These are phyloP conservation scores for Basipetospora sp. DNA, from an alignment of 2,329 filamentous ascomycete species.

Conservation along the genomic window DNA sequence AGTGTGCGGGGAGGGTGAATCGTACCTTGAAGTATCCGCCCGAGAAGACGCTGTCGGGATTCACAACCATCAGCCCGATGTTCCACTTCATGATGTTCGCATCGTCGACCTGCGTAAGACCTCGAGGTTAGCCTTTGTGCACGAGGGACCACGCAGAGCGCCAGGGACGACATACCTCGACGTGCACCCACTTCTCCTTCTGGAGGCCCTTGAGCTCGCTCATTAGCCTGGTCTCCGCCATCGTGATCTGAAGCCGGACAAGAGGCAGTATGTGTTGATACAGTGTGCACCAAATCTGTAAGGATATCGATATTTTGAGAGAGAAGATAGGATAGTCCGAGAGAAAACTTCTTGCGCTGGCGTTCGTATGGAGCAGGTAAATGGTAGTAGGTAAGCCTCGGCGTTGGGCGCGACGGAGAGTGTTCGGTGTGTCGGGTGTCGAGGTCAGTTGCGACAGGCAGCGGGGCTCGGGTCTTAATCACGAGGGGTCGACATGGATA, in stretches of 20 bases:
- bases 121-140: too few species aligned
- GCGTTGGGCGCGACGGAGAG: too few species aligned
- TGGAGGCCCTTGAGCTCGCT: constrained; percentile 68
- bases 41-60: constrained; percentile 80
- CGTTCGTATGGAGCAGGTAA: too few species aligned
- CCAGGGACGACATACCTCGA: constrained; percentile 50
- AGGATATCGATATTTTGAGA: too few species aligned
- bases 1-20: background rate
- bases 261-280: background rate
- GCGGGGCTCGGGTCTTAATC: too few species aligned
- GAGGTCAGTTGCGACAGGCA: too few species aligned
- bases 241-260: constrained; percentile 13
- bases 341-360: too few species aligned
- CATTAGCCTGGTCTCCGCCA: constrained; percentile 65
- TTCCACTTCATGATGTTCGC: constrained; percentile 80
- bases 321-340: too few species aligned
- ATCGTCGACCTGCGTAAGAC: constrained; percentile 62
- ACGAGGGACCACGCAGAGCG: background rate
- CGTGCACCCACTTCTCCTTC: constrained; percentile 87
- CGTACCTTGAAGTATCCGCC: constrained; percentile 73
- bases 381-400: too few species aligned
- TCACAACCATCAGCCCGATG: constrained; percentile 79
- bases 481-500: too few species aligned
- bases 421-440: too few species aligned
- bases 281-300: background rate